phyloP scores from a whole-genome alignment of 2,329 filamentous ascomycete species.

The Fusarium odoratissimum region DNA sequence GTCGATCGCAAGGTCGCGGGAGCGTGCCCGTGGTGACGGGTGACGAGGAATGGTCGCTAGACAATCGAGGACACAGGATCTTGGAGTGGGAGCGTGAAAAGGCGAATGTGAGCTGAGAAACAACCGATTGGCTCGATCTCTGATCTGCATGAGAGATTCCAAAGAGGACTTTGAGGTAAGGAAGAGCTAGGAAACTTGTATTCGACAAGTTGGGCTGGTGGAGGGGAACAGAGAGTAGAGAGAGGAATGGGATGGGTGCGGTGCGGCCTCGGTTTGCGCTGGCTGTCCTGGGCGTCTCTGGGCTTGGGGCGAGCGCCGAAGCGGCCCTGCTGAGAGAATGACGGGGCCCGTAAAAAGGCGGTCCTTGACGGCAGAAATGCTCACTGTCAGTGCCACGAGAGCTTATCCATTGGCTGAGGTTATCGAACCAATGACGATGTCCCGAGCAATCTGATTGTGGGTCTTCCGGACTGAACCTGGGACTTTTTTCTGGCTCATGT shows the following conservation, averaged over 20 bases:
- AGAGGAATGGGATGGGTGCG: conserved; percentile 23
- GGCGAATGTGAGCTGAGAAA: conserved; percentile 1
- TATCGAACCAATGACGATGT: conserved; percentile 10
- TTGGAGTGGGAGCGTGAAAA: neutral
- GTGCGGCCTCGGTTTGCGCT: conserved; percentile 45
- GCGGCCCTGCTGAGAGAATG: conserved; percentile 47
- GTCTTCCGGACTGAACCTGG: conserved; percentile 16
- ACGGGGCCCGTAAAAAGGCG: conserved; percentile 44
- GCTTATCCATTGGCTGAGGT: conserved; percentile 24
- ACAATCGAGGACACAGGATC: conserved; percentile 9
- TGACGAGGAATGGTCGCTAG: conserved; percentile 28
- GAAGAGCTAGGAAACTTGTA: conserved; percentile 9
- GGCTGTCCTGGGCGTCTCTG: conserved; percentile 17
- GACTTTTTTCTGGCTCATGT: conserved; percentile 42
- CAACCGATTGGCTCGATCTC: conserved; percentile 15
- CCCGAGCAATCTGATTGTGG: conserved; percentile 33
- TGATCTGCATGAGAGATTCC: conserved; percentile 25
- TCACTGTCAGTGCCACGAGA: conserved; percentile 4
- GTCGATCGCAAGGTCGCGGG: conserved; percentile 32
- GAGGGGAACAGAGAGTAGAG: conserved; percentile 26
- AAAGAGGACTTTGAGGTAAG: neutral
- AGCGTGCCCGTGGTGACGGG: conserved; percentile 35
- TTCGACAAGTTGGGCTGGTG: conserved; percentile 10
- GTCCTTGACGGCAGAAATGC: conserved; percentile 48
- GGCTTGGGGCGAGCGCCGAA: conserved; percentile 32